Evolutionary conservation across 306 rosid genomes (phyloP).

Genomic region (Pyrus communis): DNA sequence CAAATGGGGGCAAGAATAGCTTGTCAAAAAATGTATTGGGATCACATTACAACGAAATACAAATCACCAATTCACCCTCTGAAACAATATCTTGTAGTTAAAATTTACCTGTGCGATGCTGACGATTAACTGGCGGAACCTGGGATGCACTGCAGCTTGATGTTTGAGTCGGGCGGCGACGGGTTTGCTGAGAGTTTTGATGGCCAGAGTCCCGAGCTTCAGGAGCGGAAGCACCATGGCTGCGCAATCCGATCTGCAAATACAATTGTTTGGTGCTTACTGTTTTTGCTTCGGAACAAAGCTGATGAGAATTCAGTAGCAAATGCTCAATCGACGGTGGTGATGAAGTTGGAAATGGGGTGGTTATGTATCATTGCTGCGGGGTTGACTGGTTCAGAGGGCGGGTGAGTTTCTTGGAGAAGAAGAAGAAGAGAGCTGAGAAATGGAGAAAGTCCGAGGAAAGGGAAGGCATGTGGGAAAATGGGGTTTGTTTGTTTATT

Average conservation of each 20-base stretch:
- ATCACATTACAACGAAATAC: background rate
- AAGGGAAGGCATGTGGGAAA: background rate
- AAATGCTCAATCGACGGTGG: background rate
- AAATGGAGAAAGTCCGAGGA: background rate
- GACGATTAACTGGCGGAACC: constrained; percentile 66
- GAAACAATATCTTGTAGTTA: background rate
- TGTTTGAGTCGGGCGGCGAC: constrained; percentile 64
- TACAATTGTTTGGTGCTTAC: background rate
- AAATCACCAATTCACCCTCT: background rate
- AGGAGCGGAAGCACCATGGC: constrained; percentile 60
- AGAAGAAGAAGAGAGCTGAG: constrained; percentile 11
- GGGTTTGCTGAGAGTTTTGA: constrained; percentile 90
- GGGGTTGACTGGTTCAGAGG: constrained; percentile 19
- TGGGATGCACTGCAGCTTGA: constrained; percentile 67
- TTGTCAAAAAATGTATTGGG: background rate
- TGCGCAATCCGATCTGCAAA: constrained; percentile 9
- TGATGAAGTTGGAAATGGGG: background rate
- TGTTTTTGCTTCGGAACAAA: background rate
- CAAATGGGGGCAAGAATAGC: background rate
- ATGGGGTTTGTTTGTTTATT: background rate
- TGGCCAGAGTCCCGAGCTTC: constrained; percentile 72
- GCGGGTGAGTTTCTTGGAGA: constrained; percentile 29
- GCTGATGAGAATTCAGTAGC: background rate
- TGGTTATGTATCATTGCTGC: background rate
- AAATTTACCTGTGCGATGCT: constrained; percentile 56